Evolutionary conservation across 805 yeast genomes (phyloP), one percentile per base, ranked within the genome.

Genomic region (Nakazawaea sp.): DNA sequence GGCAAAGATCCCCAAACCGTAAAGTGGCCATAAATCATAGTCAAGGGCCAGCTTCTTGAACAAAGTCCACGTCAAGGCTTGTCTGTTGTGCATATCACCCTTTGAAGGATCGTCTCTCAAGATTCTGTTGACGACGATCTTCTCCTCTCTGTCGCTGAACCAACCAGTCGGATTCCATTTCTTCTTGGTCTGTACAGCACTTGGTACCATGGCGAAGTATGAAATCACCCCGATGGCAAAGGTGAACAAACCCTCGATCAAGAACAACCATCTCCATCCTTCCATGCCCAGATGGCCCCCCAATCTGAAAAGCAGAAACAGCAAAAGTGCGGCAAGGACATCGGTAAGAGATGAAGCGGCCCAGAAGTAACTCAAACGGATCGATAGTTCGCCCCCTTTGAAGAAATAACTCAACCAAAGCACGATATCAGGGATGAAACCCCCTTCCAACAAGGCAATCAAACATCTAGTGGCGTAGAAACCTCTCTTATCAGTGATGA

Each of bases 41-140:
- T 78, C 83, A 2, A 45, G 30, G 10, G 75, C 34, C 3, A 74
- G 56, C 16, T 55, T 46, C 45, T 57, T 51, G 13, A 78, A 44
- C 52, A 59, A 63, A 32, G 50, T 60, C 4, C 58, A 44, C 3
- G 65, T 52, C 15, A 78, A 51, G 4, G 78, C 75, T 45, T 72
- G 71, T 49, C 81, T 62, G 49, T 78, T 77, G 49, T 76, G 64
- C 82, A 76, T 75, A 43, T 74, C 81, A 18, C 82, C 81, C 44
- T 65, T 65, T 4, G 62, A 48, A 6, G 70, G 71, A 42, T 65
- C 71, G 40, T 65, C 68, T 41, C 70, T 45, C 33, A 65, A 51
- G 4, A 65, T 52, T 36, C 63, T 48, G 42, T 65, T 65, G 27
- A 64, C 66, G 5, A 62, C 53, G 26, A 65, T 62, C 37, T 60